Base-by-base conservation (phyloP, 345 rosid species). In the Gossypium australe region DNA sequence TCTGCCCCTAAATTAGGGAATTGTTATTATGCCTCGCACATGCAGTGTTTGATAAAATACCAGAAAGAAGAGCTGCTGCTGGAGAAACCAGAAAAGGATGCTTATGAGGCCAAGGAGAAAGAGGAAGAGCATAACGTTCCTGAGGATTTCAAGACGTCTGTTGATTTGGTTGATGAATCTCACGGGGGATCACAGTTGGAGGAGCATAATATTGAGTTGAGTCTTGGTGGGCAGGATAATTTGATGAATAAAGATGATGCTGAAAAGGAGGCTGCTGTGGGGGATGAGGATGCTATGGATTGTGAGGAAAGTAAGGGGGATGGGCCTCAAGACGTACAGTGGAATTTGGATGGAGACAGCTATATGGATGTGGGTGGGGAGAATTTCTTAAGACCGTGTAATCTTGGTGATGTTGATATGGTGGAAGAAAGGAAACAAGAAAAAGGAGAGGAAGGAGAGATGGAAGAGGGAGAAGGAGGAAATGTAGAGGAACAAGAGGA, bases 21-120 rank as follows among this genome's bases (percentile, higher is more conserved):
- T 75, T 95, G 98, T 73, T 91, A 91, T 71, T 95, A 93, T 62
- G 98, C 97, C 0, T 91, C 98, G 1, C 97, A 95, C 79, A 75
- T 95, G 81, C 98, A 95, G 82, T 79, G 84, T 78, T 75, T 94
- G 90, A 92, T 93, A 18, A 86, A 86, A 68, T 38, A 10, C 45
- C 95, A 90, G 84, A 83, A 69, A 44, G 77, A 73, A 52, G 87
- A 82, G 20, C 12, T 90, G 76, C 71, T 92, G 29, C 49, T 6
- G 61, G 82, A 82, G 45, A 82, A 70, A 62, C 41, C 62, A 27
- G 53, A 25, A 45, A 58, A 71, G 76, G 89, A 81, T 63, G 75
- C 76, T 57, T 84, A 75, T 78, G 73, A 71, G 3, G 67, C 80
- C 76, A 85, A 82, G 82, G 86, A 83, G 5, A 79, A 68, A 61